These are phyloP conservation scores for Starmera pachycereana DNA, from an alignment of 805 yeast genomes.

Conservation along the genomic window DNA sequence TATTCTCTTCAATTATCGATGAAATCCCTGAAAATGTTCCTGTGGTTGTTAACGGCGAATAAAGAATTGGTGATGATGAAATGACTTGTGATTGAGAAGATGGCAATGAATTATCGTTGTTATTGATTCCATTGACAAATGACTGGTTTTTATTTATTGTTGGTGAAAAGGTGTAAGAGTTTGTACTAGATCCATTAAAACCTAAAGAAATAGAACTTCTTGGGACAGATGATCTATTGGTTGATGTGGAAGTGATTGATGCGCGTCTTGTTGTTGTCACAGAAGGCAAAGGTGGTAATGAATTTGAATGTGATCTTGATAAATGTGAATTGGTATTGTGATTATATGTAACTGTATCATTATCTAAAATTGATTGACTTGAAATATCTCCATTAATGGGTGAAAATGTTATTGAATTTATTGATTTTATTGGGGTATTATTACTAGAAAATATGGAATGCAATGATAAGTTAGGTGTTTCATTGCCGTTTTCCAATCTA, in stretches of 20 bases:
- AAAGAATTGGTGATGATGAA: constrained; percentile 16
- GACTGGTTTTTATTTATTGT: constrained; percentile 1
- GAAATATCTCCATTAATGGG: neutral
- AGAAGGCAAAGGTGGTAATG: constrained; percentile 24
- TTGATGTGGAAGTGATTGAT: constrained; percentile 14
- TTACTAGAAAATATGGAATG: constrained; percentile 1
- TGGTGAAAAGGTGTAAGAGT: constrained; percentile 17
- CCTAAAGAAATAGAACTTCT: constrained; percentile 15
- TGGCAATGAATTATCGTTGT: constrained; percentile 6
- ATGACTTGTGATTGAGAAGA: neutral
- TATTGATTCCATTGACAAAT: neutral
- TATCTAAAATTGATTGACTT: neutral
- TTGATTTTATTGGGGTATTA: neutral
- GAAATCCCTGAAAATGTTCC: too few relatives aligned
- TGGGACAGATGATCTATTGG: constrained; percentile 15
- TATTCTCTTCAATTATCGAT: too few relatives aligned
- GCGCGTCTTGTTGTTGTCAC: constrained; percentile 21
- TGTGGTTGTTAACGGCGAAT: constrained; percentile 9
- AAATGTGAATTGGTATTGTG: neutral
- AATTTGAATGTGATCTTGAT: constrained; percentile 14
- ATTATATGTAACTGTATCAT: neutral
- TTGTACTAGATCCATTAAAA: constrained; percentile 14
- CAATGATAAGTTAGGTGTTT: neutral
- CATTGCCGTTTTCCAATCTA: neutral
- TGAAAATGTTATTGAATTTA: neutral